These are phyloP conservation scores for Microdochium trichocladiopsis DNA, from an alignment of 2,329 filamentous ascomycete genomes.

Conservation along the genomic window DNA sequence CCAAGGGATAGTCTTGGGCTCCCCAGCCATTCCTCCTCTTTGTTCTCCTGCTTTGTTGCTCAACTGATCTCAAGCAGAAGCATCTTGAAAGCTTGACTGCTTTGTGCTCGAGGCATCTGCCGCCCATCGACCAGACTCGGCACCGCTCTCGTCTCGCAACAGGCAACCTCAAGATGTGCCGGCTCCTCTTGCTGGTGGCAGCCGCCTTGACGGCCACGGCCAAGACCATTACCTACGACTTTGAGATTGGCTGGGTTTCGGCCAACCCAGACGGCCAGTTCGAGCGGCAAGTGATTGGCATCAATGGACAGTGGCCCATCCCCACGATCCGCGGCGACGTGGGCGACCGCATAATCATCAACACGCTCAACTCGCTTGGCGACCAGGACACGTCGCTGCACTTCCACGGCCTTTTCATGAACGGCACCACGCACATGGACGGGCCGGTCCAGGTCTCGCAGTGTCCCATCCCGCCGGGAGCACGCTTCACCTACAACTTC, in stretches of 20 bases:
- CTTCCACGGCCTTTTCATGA: constrained; percentile 68
- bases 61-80: no score
- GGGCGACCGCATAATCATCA: constrained; percentile 55
- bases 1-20: no score
- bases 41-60: no score
- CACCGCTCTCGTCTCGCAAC: neutral
- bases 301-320: constrained; percentile 72
- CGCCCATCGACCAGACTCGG: no score
- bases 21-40: no score
- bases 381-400: constrained; percentile 58
- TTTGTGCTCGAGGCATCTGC: no score
- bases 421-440: constrained; percentile 64
- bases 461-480: constrained; percentile 54
- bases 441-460: constrained; percentile 61
- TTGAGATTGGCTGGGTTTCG: constrained; percentile 64
- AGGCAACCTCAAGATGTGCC: neutral
- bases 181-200: neutral
- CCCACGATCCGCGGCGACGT: constrained; percentile 56
- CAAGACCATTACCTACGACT: constrained; percentile 47
- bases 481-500: constrained; percentile 64
- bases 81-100: no score
- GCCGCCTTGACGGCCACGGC: neutral
- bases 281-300: constrained; percentile 60
- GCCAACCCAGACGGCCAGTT: constrained; percentile 63
- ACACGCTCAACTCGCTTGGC: constrained; percentile 50